Conservation (phyloP, 176 grass and related monocot genomes). For the Tillandsia leiboldiana region DNA sequence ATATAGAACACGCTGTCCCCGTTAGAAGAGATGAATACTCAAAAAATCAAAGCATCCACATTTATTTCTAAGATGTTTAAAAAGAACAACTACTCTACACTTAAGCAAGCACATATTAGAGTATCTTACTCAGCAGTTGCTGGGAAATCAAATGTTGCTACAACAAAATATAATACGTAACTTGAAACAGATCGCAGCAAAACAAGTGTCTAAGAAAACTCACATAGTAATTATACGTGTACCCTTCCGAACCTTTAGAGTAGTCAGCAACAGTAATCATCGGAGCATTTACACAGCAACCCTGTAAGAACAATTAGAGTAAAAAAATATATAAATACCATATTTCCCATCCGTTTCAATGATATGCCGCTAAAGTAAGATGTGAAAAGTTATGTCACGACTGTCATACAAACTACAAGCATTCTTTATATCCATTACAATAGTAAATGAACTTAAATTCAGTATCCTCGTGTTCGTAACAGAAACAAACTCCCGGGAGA, state of each 20-base stretch:
- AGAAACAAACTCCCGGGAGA: neutral
- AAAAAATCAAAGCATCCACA: too few relatives aligned
- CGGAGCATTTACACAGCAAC: constrained; percentile 80
- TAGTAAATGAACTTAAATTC: neutral
- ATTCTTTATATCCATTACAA: neutral
- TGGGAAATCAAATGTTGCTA: too few relatives aligned
- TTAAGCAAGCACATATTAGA: too few relatives aligned
- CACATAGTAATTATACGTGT: constrained; percentile 76
- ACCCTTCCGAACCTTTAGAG: constrained; percentile 63
- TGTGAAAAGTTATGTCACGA: neutral
- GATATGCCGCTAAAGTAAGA: neutral
- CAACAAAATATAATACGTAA: too few relatives aligned
- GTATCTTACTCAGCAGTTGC: too few relatives aligned
- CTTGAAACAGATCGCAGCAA: neutral
- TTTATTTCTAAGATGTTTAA: too few relatives aligned
- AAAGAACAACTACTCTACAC: too few relatives aligned
- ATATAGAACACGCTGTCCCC: too few relatives aligned
- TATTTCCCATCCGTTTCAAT: neutral
- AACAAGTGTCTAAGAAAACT: constrained; percentile 21
- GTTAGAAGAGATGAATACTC: too few relatives aligned
- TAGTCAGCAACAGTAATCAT: constrained; percentile 80
- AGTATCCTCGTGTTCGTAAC: neutral
- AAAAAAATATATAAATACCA: neutral
- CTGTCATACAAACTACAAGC: too few relatives aligned
- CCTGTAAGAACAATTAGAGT: constrained; percentile 19